Evolutionary conservation across 495 filamentous ascomycete genomes (phyloP), one percentile per base, ranked within the genome.

Genomic region (Penicillium steckii): DNA sequence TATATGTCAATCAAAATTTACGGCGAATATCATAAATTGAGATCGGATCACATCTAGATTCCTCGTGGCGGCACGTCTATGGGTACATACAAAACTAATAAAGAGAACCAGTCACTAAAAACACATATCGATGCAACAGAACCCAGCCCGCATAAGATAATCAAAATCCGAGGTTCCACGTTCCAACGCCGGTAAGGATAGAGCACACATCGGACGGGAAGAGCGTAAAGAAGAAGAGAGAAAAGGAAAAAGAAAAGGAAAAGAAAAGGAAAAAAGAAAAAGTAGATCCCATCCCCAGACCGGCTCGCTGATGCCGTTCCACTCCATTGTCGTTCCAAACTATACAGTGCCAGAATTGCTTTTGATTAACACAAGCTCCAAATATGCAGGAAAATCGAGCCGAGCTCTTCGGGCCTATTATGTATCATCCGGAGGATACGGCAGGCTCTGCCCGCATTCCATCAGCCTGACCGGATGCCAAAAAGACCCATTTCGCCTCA

Each of bases 111-210:
- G 42, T 43, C 62, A 57, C 44, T 42, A 49, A 56, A n/a, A 55
- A 49, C 53, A 59, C 52, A 49, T 50, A 50, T 55, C 52, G 44
- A 66, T 57, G 59, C 59, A 59, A 57, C 47, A 51, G 43, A 60
- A 52, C 52, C 53, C 48, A 59, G 54, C 50, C 48, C 55, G 49
- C 56, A 45, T 40, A 44, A 56, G 47, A 48, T 22, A 61, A 60
- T 51, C 45, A 64, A 57, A 59, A 38, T 48, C 52, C 55, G 55
- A 65, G 48, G 49, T 60, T 59, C 57, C 64, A 59, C 49, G 42
- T 65, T 59, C 62, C 61, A 71, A 71, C 68, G 67, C 67, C 68
- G 52, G 51, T 62, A 65, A 32, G 57, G 55, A 62, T 58, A 60
- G 54, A 61, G 56, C 55, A 66, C 53, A 69, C 55, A 60, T 62